Conservation (phyloP, 2,329 filamentous ascomycete species). For the Neonectria coccinea region DNA sequence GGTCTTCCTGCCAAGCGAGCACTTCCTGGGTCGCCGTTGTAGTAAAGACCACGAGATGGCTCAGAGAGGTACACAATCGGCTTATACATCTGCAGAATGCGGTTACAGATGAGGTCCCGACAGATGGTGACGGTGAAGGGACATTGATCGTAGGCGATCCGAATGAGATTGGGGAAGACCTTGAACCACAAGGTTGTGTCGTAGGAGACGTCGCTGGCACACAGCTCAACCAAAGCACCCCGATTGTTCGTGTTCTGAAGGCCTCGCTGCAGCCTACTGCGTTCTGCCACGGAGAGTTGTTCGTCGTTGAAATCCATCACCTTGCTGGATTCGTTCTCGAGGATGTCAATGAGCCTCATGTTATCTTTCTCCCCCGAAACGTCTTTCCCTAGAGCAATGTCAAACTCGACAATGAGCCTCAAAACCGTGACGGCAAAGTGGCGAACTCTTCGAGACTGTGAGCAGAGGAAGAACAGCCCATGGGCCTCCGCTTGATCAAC, state of each 20-base stretch:
- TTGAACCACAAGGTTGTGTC: constrained; percentile 98
- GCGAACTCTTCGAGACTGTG: constrained; percentile 89
- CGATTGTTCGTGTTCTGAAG: constrained; percentile 86
- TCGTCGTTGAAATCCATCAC: constrained; percentile 95
- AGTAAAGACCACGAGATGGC: constrained; percentile 71
- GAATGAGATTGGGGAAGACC: constrained; percentile 94
- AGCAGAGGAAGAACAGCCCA: constrained; percentile 96
- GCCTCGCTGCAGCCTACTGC: constrained; percentile 90
- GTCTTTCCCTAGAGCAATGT: constrained; percentile 83
- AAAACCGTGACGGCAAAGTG: constrained; percentile 93
- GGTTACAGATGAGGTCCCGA: constrained; percentile 90
- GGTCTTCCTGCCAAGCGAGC: constrained; percentile 64
- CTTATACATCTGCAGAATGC: constrained; percentile 92
- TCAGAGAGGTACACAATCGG: constrained; percentile 84
- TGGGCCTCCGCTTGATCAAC: constrained; percentile 98
- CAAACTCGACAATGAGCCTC: constrained; percentile 92
- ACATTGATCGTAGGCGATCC: constrained; percentile 90
- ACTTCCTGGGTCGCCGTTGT: constrained; percentile 70
- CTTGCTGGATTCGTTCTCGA: constrained; percentile 88
- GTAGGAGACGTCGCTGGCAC: constrained; percentile 94
- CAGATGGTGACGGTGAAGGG: constrained; percentile 91
- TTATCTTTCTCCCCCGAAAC: constrained; percentile 70
- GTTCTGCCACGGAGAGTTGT: constrained; percentile 88
- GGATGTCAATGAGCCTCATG: constrained; percentile 84
- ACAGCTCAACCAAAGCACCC: constrained; percentile 90